Evolutionary conservation across 2,329 filamentous ascomycete species (phyloP).

Genomic region (Pseudocercospora cruenta): DNA sequence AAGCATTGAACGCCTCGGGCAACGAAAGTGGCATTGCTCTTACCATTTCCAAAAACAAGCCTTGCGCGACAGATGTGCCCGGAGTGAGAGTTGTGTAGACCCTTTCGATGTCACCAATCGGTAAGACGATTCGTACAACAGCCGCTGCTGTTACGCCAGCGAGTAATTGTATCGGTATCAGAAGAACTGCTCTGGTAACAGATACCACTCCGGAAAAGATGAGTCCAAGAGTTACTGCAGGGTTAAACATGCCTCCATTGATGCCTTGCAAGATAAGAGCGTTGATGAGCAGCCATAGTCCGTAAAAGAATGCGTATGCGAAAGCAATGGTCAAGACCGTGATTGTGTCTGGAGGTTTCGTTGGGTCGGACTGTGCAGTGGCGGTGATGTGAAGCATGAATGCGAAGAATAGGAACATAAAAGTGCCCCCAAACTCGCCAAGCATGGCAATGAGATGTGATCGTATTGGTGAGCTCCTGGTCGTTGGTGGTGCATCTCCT

Average conservation of each 20-base stretch:
- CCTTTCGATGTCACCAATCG: constrained; percentile 31
- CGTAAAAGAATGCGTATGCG: constrained; percentile 38
- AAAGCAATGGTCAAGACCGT: constrained; percentile 31
- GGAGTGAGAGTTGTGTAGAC: constrained; percentile 34
- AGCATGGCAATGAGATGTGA: constrained; percentile 30
- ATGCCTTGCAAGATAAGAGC: constrained; percentile 38
- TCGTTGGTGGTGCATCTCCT: neutral
- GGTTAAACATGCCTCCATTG: constrained; percentile 37
- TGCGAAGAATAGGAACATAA: constrained; percentile 42
- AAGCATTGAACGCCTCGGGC: neutral
- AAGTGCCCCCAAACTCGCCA: constrained; percentile 42
- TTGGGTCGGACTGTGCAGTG: constrained; percentile 27
- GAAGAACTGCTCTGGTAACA: constrained; percentile 30
- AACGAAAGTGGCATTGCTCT: neutral
- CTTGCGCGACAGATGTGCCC: constrained; percentile 34
- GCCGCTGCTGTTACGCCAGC: constrained; percentile 38
- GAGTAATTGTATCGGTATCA: constrained; percentile 38
- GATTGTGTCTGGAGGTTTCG: constrained; percentile 24
- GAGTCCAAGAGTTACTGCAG: constrained; percentile 39
- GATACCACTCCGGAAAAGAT: constrained; percentile 32
- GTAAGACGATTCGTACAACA: constrained; percentile 36
- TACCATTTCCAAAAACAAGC: constrained; percentile 42
- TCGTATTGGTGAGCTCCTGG: neutral
- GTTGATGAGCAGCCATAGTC: constrained; percentile 37
- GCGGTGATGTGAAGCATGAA: constrained; percentile 36